Evolutionary conservation across 352 stramenopile genomes (phyloP), one percentile per base, ranked within the genome.

Genomic region (Globisporangium solare): DNA sequence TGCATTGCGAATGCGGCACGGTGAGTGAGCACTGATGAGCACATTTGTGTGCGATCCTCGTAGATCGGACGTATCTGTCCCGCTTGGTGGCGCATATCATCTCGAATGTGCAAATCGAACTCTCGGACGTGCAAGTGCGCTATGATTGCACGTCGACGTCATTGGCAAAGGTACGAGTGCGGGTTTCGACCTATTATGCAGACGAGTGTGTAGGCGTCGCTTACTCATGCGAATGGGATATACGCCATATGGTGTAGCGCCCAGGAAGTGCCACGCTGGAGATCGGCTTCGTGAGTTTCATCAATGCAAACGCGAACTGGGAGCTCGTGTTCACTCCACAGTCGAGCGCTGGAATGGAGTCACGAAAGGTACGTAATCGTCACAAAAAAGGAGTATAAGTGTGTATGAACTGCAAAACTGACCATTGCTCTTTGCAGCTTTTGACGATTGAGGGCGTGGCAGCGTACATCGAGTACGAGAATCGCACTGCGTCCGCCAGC

Each of bases 51-150:
- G 4, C 17, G 11, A 17, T 21, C 27, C 15, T 49, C 5, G 42
- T 21, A 86, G 83, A 92, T 60, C 73, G 83, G 43, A 92, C 86
- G 32, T 95, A 95, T 64, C 60, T 95, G 13, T 93, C 83, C 31
- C 72, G 79, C 51, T 48, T 95, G 48, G 81, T 95, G 22, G 79
- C 82, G 13, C 83, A 92, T 56, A 92, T 95, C 56, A 88, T 95
- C 56, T 70, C 78, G 45, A 95, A 95, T 61, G 80, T 95, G 12
- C 83, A 95, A 58, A 89, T 95, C 31, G 86, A 95, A 54, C 62
- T 93, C 21, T 72, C 71, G 39, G 80, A 93, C 55, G 79, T 95
- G 31, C 73, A 92, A 67, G 61, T 95, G 35, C 83, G 83, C 42
- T 95, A 94, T 53, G 83, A 95, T 60, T 95, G 86, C 63, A 68